phyloP scores from a whole-genome alignment of 2,329 filamentous ascomycete species.

The Plectosphaerella sp. region DNA sequence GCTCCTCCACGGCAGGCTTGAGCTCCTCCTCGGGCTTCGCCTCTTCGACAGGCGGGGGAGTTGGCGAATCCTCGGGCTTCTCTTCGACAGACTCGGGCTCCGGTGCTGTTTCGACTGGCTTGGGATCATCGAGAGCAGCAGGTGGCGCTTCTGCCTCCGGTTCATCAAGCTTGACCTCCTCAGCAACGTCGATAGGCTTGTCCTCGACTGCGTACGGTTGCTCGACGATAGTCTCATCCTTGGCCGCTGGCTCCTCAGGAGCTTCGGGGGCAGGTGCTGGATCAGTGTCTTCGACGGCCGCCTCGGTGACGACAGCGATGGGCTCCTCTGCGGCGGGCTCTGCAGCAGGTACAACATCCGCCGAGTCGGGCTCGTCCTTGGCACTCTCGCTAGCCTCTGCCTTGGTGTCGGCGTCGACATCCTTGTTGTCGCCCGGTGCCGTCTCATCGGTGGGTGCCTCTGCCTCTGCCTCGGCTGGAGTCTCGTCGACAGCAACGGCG shows the following conservation, averaged over 20 bases:
- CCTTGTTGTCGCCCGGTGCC: not conserved
- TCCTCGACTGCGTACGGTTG: no score
- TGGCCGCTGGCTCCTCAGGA: not conserved
- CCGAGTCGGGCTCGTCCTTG: not conserved
- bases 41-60: not conserved
- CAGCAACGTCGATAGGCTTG: not conserved
- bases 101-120: not conserved
- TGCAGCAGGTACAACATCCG: not conserved
- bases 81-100: not conserved
- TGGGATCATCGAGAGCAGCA: not conserved
- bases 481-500: not conserved
- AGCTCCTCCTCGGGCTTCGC: not conserved
- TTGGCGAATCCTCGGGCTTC: not conserved
- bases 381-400: slow-evolving; percentile 1
- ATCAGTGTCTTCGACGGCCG: not conserved
- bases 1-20: not conserved
- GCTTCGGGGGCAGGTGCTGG: not conserved
- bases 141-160: not conserved
- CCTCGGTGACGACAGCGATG: not conserved
- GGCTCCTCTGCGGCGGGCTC: not conserved
- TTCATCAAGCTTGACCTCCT: not conserved
- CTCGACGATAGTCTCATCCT: not conserved
- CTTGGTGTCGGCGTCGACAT: not conserved
- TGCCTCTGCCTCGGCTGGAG: not conserved
- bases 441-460: not conserved